Percentiles rank a stretch among this genome's conserved stretches.
Conservation (phyloP, 176 grass and related monocot genomes). For the Bonia amplexicaulis region DNA sequence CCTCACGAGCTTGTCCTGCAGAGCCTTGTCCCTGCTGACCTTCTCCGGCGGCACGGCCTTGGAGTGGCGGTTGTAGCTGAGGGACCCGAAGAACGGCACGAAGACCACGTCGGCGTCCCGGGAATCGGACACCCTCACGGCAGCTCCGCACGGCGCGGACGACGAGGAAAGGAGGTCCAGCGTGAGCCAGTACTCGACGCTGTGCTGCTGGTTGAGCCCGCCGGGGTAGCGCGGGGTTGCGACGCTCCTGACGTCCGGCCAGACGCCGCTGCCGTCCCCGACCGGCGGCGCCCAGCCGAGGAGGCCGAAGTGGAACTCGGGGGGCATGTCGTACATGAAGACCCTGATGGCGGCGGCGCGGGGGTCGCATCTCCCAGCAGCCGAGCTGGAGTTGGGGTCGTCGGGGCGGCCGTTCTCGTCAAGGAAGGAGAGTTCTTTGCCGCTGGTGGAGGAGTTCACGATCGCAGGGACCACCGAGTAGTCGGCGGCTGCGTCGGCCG, state of each 20-base stretch:
- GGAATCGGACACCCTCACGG: slow-evolving; percentile 55
- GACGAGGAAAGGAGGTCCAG: slow-evolving; percentile 68
- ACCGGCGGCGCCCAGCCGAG: slow-evolving; percentile 54
- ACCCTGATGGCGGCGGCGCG: slow-evolving; percentile 46
- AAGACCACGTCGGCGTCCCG: slow-evolving; percentile 69
- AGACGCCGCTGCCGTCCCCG: slow-evolving; percentile 31
- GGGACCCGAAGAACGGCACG: slow-evolving; percentile 86
- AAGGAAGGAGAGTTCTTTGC: slow-evolving; percentile 29
- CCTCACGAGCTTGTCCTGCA: slow-evolving; percentile 70
- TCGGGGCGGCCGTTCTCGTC: slow-evolving; percentile 42
- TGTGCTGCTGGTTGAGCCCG: slow-evolving; percentile 90
- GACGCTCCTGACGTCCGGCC: slow-evolving; percentile 46
- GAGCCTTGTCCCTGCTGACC: slow-evolving; percentile 43
- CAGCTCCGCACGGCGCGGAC: slow-evolving; percentile 25
- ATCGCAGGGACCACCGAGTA: not conserved
- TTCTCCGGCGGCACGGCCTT: slow-evolving; percentile 48
- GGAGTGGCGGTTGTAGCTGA: slow-evolving; percentile 89
- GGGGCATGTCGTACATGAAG: slow-evolving; percentile 86
- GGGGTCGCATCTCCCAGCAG: slow-evolving; percentile 38
- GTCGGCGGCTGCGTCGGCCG: not conserved
- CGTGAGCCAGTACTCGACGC: slow-evolving; percentile 92
- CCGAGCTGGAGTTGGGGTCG: slow-evolving; percentile 14
- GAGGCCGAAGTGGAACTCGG: slow-evolving; percentile 86
- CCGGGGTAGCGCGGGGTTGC: slow-evolving; percentile 64
- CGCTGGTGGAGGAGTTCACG: not conserved